Conservation (phyloP, 176 grass and related monocot genomes). For the Lolium multiflorum region DNA sequence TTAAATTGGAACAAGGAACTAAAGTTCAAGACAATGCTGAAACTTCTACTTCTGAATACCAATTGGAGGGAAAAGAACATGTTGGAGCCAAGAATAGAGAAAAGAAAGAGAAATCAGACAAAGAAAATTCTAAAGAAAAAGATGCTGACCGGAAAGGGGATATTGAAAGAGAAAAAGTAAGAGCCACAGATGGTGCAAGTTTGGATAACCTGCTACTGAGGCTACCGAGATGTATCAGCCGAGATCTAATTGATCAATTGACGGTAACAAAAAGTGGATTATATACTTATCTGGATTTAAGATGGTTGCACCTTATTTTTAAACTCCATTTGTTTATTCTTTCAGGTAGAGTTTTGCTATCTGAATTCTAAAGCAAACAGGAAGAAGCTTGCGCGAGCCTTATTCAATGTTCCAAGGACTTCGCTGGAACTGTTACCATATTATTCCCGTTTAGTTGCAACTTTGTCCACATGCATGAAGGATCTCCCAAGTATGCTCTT, state of each 20-base stretch:
- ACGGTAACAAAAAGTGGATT: conserved; percentile 47
- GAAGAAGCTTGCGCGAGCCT: conserved; percentile 65
- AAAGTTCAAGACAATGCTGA: conserved; percentile 50
- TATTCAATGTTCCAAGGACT: conserved; percentile 74
- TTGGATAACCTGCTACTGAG: conserved; percentile 71
- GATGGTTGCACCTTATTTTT: conserved; percentile 14
- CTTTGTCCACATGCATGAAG: conserved; percentile 74
- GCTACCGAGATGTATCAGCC: conserved; percentile 71
- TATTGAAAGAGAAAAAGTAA: conserved; percentile 54
- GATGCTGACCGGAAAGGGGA: conserved; percentile 52
- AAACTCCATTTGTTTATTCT: conserved; percentile 10
- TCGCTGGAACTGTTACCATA: conserved; percentile 72
- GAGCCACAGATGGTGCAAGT: conserved; percentile 51
- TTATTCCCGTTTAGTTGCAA: conserved; percentile 75
- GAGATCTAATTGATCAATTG: conserved; percentile 74
- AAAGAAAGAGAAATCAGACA: conserved; percentile 55
- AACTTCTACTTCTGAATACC: conserved; percentile 44
- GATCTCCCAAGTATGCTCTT: conserved; percentile 67
- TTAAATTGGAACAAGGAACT: conserved; percentile 37
- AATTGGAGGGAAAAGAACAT: conserved; percentile 47
- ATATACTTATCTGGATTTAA: conserved; percentile 11
- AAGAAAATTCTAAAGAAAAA: conserved; percentile 59
- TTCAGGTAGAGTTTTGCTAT: conserved; percentile 82
- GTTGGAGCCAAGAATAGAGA: conserved; percentile 54
- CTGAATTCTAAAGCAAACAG: conserved; percentile 75